Percentiles rank a stretch among this genome's conserved stretches.
phyloP scores from a whole-genome alignment of 2,329 filamentous ascomycete species.

The Thielaviopsis ethacetica region DNA sequence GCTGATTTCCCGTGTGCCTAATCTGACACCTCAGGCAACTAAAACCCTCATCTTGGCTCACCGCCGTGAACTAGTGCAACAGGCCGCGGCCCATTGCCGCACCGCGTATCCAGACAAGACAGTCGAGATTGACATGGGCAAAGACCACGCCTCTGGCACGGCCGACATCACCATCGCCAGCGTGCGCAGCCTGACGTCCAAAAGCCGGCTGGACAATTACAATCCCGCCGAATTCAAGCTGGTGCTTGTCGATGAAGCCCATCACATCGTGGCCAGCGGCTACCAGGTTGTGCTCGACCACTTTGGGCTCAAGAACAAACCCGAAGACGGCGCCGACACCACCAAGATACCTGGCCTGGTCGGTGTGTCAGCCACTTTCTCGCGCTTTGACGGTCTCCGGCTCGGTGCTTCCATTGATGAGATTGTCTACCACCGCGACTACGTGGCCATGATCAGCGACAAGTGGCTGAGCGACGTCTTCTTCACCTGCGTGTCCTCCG shows the following conservation, averaged over 20 bases:
- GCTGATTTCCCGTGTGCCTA: slow-evolving; percentile 60
- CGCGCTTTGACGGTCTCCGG: slow-evolving; percentile 65
- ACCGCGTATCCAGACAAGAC: slow-evolving; percentile 63
- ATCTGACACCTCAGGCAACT: slow-evolving; percentile 38
- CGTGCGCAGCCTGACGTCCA: slow-evolving; percentile 66
- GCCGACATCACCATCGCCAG: slow-evolving; percentile 94
- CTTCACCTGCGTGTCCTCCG: slow-evolving; percentile 81
- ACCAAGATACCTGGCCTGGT: slow-evolving; percentile 45
- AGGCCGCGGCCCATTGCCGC: slow-evolving; percentile 73
- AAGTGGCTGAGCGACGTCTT: slow-evolving; percentile 86
- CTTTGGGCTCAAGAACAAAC: slow-evolving; percentile 45
- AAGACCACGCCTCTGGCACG: slow-evolving; percentile 53
- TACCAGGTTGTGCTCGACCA: slow-evolving; percentile 65
- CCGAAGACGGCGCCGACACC: slow-evolving; percentile 26
- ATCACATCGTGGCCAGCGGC: slow-evolving; percentile 77
- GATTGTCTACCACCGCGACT: slow-evolving; percentile 82
- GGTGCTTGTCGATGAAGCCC: slow-evolving; percentile 85
- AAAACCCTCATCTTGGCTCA: slow-evolving; percentile 88
- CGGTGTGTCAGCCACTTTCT: slow-evolving; percentile 72
- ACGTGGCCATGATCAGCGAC: slow-evolving; percentile 56
- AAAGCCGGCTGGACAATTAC: slow-evolving; percentile 65
- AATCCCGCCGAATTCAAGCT: slow-evolving; percentile 70
- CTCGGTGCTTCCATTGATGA: slow-evolving; percentile 79
- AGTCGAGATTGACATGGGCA: slow-evolving; percentile 87
- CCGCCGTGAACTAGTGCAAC: slow-evolving; percentile 82